Evolutionary conservation across 2,329 filamentous ascomycete genomes (phyloP).

Genomic region (Pseudogymnoascus sp.): DNA sequence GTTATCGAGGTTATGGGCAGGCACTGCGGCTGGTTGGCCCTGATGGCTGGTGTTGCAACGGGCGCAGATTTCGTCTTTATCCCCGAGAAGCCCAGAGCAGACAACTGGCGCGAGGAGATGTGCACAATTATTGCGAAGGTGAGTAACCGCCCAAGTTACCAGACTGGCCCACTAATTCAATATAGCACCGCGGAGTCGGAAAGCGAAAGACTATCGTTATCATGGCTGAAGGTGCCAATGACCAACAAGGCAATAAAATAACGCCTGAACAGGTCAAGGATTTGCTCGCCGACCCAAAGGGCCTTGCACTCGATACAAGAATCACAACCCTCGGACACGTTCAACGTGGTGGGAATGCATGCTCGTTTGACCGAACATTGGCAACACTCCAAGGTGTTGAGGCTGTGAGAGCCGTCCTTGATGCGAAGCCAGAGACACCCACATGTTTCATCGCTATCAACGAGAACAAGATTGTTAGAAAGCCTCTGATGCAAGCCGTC

Average conservation of each 20-base stretch:
- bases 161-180: slow-evolving; percentile 21
- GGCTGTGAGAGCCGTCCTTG: slow-evolving; percentile 83
- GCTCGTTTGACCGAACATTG: slow-evolving; percentile 90
- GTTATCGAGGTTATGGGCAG: slow-evolving; percentile 98
- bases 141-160: slow-evolving; percentile 19
- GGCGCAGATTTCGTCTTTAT: slow-evolving; percentile 97
- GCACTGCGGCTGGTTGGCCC: slow-evolving; percentile 93
- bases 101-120: slow-evolving; percentile 89
- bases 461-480: slow-evolving; percentile 94
- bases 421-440: slow-evolving; percentile 79
- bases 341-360: slow-evolving; percentile 88
- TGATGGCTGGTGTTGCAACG: slow-evolving; percentile 92
- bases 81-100: slow-evolving; percentile 80
- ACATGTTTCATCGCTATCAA: slow-evolving; percentile 94
- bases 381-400: slow-evolving; percentile 90
- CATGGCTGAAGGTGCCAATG: slow-evolving; percentile 88
- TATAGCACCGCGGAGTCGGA: slow-evolving; percentile 73
- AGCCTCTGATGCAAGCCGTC: slow-evolving; percentile 83
- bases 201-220: slow-evolving; percentile 99
- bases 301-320: slow-evolving; percentile 79
- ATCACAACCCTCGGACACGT: slow-evolving; percentile 95
- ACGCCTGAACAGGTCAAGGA: slow-evolving; percentile 74
- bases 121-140: slow-evolving; percentile 67
- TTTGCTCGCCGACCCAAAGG: slow-evolving; percentile 69
- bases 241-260: slow-evolving; percentile 77